Evolutionary conservation across 75 land plant species (phyloP), one percentile per base, ranked within the genome.

Genomic region (Ceratopteris richardii): DNA sequence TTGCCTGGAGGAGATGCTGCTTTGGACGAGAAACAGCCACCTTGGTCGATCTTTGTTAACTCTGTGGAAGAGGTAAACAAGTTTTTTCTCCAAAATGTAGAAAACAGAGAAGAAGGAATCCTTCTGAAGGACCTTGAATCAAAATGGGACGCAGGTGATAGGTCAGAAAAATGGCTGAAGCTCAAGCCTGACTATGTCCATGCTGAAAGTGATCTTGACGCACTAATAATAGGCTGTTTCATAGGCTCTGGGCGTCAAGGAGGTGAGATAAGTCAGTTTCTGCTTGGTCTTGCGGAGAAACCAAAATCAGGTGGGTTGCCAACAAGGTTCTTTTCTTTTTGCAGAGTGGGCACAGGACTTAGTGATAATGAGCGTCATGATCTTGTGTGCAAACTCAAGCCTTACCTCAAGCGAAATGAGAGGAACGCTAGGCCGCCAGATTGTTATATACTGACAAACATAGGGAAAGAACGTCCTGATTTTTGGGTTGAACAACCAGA

Each of bases 401-500:
- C 98, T 29, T 86, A 83, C 67, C 83, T 93, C 7, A 33, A 33
- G 9, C 7, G 9, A 9, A 33, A 33, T 33, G 37, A 33, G 7
- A 33, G 37, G 63, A 82, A 82, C 18, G 82, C 61, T 54, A 92
- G 72, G 71, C 61, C 82, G 5, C 82, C 87, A 22, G 66, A 77
- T 52, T 92, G 77, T 54, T 92, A 88, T 75, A 71, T 71, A 61
- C 80, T 82, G 28, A 92, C 98, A 59, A 88, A 92, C 61, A 76
- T 75, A 62, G 77, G 84, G 40, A 92, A 92, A 71, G 98, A 88
- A 72, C 81, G 95, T 43, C 98, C 98, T 56, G 98, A 92, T 76
- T 90, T 92, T 62, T 92, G 98, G 98, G 71, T 92, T 67, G 90
- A 85, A 0, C 82, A 79, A 67, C 98, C 98, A 54, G 98, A 88